Percentiles rank a stretch among this genome's conserved stretches.
phyloP scores from a whole-genome alignment of 148 eudicot genomes.

The Camellia lanceoleosa region DNA sequence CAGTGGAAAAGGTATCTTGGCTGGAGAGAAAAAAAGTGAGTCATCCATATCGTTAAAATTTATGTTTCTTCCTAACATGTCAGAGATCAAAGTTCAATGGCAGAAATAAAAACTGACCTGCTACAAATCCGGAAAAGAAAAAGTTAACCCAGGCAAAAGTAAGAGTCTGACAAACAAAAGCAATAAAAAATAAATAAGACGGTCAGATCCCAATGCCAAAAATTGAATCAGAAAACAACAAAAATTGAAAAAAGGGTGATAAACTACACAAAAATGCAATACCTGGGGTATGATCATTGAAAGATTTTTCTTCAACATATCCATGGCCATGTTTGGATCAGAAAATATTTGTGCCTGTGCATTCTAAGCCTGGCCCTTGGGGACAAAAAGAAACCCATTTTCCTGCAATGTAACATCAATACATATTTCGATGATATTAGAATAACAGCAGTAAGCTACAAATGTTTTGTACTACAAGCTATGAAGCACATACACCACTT shows the following conservation, averaged over 20 bases:
- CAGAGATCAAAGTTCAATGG: not conserved
- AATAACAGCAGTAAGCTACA: not conserved
- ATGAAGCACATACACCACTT: too few species aligned
- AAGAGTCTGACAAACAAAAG: constrained; percentile 61
- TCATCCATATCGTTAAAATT: not conserved
- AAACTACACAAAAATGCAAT: not conserved
- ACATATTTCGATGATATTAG: not conserved
- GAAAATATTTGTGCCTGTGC: constrained; percentile 98
- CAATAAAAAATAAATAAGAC: not conserved
- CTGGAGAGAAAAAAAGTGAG: constrained; percentile 36
- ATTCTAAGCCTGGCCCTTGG: constrained; percentile 85
- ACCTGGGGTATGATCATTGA: constrained; percentile 98
- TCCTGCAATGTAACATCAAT: constrained; percentile 52
- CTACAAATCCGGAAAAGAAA: constrained; percentile 98
- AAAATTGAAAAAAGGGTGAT: not conserved
- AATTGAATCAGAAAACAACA: not conserved
- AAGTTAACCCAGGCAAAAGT: constrained; percentile 98
- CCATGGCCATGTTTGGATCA: constrained; percentile 99
- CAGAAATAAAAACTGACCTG: constrained; percentile 50
- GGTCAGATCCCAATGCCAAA: constrained; percentile 9
- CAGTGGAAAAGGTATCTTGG: constrained; percentile 97
- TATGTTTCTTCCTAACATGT: not conserved
- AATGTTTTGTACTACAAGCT: not conserved
- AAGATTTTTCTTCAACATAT: constrained; percentile 99
- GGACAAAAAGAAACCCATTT: constrained; percentile 85